A percentile compares a stretch with the other conserved stretches of the same genome.
phyloP scores from a whole-genome alignment of 306 rosid species.

The Mimosa pudica region DNA sequence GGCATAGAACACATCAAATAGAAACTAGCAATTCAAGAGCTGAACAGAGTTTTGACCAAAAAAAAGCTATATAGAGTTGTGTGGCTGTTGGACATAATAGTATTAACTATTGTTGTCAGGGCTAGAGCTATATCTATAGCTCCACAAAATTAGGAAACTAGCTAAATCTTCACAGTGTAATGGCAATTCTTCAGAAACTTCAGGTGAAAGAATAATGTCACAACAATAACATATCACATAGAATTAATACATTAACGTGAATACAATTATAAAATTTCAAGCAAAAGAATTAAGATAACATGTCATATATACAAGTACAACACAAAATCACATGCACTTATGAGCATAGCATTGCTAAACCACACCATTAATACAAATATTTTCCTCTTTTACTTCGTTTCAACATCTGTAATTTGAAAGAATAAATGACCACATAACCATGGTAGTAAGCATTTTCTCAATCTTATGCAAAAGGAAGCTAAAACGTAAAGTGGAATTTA shows the following conservation, averaged over 20 bases:
- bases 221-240: not conserved
- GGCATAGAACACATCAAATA: slow-evolving; percentile 21
- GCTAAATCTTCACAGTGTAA: not conserved
- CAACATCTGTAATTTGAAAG: not conserved
- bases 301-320: not conserved
- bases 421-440: not conserved
- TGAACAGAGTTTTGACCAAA: not conserved
- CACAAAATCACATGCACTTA: not conserved
- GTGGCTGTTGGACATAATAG: not conserved
- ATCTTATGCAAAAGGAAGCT: not conserved
- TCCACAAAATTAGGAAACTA: not conserved
- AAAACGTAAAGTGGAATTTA: not conserved
- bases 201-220: not conserved
- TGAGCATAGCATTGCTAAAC: not conserved
- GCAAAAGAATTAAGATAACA: not conserved
- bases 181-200: not conserved
- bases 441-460: not conserved
- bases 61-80: not conserved
- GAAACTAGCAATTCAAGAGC: not conserved
- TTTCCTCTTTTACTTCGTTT: not conserved
- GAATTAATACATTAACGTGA: not conserved
- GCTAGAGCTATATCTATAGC: not conserved
- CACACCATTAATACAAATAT: not conserved
- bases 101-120: not conserved
- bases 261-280: not conserved